Evolutionary conservation across 345 rosid genomes (phyloP).

Genomic region (Trapa bicornis): DNA sequence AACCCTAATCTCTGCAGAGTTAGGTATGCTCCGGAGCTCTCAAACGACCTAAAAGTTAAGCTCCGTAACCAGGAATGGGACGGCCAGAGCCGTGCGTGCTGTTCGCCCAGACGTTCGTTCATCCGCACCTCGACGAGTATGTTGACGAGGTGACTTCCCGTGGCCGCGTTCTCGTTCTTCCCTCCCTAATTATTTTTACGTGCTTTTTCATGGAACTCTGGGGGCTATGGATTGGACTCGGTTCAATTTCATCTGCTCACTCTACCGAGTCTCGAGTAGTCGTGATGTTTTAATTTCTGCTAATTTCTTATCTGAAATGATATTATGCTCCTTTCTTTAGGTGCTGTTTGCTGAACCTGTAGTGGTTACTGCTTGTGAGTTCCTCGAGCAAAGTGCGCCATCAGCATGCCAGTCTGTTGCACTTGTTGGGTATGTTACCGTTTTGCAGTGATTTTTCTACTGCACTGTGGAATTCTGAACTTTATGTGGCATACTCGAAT

Average conservation of each 20-base stretch:
- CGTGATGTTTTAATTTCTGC: not conserved
- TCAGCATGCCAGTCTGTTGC: conserved; percentile 25
- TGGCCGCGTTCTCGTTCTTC: not conserved
- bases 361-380: conserved; percentile 63
- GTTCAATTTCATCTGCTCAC: not conserved
- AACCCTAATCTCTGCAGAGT: not conserved
- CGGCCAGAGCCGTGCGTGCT: conserved; percentile 91
- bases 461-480: not conserved
- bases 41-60: not conserved
- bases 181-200: not conserved
- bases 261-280: not conserved
- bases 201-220: not conserved
- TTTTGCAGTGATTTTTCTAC: not conserved
- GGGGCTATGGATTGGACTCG: not conserved
- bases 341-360: conserved; percentile 92
- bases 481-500: not conserved
- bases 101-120: conserved; percentile 89
- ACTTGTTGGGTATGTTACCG: conserved; percentile 62
- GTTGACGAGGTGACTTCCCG: conserved; percentile 96
- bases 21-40: not conserved
- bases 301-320: not conserved
- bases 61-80: conserved; percentile 29
- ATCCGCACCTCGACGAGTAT: conserved; percentile 90
- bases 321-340: conserved; percentile 20
- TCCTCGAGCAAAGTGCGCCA: too few species aligned